These are phyloP conservation scores for Beauveria pseudobassiana DNA, from an alignment of 2,329 filamentous ascomycete genomes.

Conservation along the genomic window DNA sequence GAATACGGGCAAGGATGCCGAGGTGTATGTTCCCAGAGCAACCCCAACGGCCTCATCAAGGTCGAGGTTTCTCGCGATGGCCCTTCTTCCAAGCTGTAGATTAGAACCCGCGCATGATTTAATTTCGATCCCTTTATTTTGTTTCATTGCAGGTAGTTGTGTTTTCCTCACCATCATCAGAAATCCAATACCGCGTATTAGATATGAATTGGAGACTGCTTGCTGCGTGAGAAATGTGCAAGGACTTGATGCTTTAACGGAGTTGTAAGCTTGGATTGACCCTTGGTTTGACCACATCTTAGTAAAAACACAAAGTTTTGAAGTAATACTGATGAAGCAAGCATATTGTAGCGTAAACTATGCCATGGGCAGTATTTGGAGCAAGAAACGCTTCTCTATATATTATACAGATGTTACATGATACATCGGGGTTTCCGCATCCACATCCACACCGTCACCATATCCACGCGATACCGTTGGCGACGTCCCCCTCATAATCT, in stretches of 20 bases:
- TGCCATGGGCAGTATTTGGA: not conserved
- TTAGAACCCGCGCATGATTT: not conserved
- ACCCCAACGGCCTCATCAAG: slow-evolving; percentile 92
- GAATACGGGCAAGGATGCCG: slow-evolving; percentile 92
- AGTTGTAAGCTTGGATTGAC: not conserved
- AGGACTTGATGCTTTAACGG: not conserved
- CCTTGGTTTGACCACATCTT: not conserved
- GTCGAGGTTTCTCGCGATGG: slow-evolving; percentile 66
- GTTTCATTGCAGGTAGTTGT: not conserved
- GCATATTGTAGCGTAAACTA: not conserved
- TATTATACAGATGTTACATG: slow-evolving; percentile 4
- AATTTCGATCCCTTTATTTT: not conserved
- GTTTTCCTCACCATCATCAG: not conserved
- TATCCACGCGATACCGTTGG: no score
- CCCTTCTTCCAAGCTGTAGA: slow-evolving; percentile 7
- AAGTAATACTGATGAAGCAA: not conserved
- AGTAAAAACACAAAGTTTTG: not conserved
- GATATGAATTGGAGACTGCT: not conserved
- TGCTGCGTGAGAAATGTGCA: not conserved
- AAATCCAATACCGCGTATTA: not conserved
- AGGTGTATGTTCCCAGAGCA: slow-evolving; percentile 88
- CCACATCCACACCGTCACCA: no score
- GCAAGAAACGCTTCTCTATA: not conserved
- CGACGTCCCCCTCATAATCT: slow-evolving; percentile 36
- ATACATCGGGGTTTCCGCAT: not conserved